These are phyloP conservation scores for Crucihimalaya himalaica DNA, from an alignment of 345 rosid species.

Conservation along the genomic window DNA sequence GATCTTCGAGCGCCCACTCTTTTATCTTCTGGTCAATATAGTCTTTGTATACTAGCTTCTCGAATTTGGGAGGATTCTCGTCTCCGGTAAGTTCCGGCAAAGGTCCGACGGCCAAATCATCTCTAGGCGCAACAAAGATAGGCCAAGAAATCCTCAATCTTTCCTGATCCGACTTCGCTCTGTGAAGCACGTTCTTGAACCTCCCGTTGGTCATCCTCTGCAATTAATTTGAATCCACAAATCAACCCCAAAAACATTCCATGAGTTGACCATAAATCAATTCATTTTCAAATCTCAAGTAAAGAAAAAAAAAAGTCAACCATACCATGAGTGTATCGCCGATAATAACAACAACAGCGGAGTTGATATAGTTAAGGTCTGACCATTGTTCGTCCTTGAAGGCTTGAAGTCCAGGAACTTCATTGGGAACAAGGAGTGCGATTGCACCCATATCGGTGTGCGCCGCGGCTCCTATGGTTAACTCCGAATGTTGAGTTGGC, in stretches of 20 bases:
- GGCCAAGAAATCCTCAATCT: conserved; percentile 8
- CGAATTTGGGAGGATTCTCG: conserved; percentile 1
- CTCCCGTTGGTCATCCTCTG: conserved; percentile 12
- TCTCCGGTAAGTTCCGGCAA: conserved; percentile 10
- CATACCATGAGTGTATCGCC: conserved; percentile 11
- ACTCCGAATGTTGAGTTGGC: not conserved
- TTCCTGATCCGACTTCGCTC: not conserved
- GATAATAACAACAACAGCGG: not conserved
- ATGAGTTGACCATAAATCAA: too few relatives aligned
- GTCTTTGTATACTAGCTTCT: not conserved
- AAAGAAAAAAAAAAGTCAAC: not conserved
- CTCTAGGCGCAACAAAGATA: not conserved
- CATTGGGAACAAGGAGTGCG: not conserved
- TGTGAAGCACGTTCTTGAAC: not conserved
- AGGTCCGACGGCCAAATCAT: conserved; percentile 2
- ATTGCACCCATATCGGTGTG: conserved; percentile 10
- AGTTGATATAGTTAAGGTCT: not conserved
- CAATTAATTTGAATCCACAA: not conserved
- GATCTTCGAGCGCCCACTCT: conserved; percentile 7
- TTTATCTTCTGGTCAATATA: conserved; percentile 6
- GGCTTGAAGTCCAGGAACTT: conserved; percentile 5
- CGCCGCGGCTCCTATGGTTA: not conserved
- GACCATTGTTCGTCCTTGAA: conserved; percentile 5
- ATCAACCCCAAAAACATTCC: not conserved
- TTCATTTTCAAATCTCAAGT: not conserved